Base-by-base conservation (phyloP, 352 stramenopile species). In the Phytophthora agathidicida region DNA sequence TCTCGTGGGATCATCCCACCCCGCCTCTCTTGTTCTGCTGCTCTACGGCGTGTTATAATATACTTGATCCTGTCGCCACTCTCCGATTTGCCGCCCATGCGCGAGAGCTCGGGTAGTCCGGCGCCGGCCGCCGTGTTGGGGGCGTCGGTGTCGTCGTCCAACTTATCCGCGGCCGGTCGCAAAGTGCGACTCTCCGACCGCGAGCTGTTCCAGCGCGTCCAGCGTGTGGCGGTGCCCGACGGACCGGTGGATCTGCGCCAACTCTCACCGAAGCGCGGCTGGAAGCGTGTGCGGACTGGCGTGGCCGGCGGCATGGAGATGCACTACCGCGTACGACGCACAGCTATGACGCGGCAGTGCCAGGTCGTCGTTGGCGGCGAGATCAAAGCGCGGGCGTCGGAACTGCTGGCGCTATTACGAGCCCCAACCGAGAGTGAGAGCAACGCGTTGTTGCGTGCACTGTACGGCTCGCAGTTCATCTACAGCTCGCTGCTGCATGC, bases 401-500 rank as follows among this genome's bases (percentile, higher is more conserved):
- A 75, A 22, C 44, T 79, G 9, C 20, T 63, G 30, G 37, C 62
- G 8, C 43, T 79, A 19, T 20, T 79, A 43, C 57, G 62, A 11
- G 42, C 56, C 17, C 45, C 66, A 0, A 69, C 43, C 1, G 70
- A 79, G 37, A 76, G 58, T n/a, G 70, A 75, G 37, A 71, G 65
- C 45, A 79, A 79, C 30, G 48, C 57, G 6, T 28, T 73, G 2
- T 35, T 75, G n/a, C 58, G 56, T 6, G 70, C 61, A 3, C 20
- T 67, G 1, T 73, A 62, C 28, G 51, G 58, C n/a, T 62, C 62
- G 26, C 44, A 64, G 1, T 70, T 71, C 38, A 79, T 79, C 61
- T 79, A 76, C 49, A 71, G 65, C 17, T 79, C 70, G 22, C 32
- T 79, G 2, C 11, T 76, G 23, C 70, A 76, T 45, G n/a, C 63